Base-by-base conservation (phyloP, 2,329 filamentous ascomycete species). In the Fusarium pseudocircinatum region DNA sequence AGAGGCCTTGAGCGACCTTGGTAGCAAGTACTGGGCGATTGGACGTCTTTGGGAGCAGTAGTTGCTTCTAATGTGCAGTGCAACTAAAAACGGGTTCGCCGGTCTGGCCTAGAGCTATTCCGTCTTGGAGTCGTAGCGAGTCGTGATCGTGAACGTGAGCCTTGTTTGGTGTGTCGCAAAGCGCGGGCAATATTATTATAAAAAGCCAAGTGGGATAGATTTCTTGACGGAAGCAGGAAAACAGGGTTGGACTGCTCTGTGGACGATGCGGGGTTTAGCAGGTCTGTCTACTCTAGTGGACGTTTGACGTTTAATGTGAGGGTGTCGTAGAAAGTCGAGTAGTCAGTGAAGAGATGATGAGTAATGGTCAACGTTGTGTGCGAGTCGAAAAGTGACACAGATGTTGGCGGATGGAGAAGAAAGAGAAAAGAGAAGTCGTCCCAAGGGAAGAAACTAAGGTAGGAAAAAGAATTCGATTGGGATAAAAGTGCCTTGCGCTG, bases 211-310 rank as follows among this genome's bases (percentile, higher is more conserved):
- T 34, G 36, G 60, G 46, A 52, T 58, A 53, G 37, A 44, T 49
- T 47, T 49, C 42, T 66, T 49, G 66, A 73, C 22, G 39, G 46
- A 44, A 32, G 24, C 61, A 62, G 67, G 44, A 63, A 58, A 68
- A 74, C 63, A 73, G 66, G 62, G 59, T 42, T 61, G 69, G 54
- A 39, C 63, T 69, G 63, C 34, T 53, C 53, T 69, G 53, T 49
- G 59, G 59, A 66, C 53, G 72, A 69, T 76, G 74, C 74, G 74
- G 74, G 74, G 74, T 76, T 76, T 76, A 76, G 73, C 64, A 74
- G 57, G 52, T 69, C 60, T 72, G 52, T 68, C 60, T 72, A 66
- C 68, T 73, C 63, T 73, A 74, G 71, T 56, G 63, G 63, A 68
- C 34, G 68, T 60, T 42, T 66, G 61, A 67, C 52, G 50, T 63